These are phyloP conservation scores for Neckera pumila DNA, from an alignment of 225 moss, liverwort and hornwort genomes.

Conservation along the genomic window DNA sequence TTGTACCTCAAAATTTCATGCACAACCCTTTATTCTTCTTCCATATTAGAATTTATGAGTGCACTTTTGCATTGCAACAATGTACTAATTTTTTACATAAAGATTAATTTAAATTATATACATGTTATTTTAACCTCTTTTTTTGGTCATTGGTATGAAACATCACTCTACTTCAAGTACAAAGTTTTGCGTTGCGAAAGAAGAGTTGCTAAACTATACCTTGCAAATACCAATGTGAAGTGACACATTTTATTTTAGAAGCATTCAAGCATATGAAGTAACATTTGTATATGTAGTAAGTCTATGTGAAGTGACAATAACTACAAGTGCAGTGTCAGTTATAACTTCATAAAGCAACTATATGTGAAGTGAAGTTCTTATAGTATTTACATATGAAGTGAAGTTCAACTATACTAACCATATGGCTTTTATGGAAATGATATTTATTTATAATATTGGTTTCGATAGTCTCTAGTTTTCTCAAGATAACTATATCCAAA, in stretches of 20 bases:
- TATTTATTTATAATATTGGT: not conserved
- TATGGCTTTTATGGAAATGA: not conserved
- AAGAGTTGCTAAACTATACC: not conserved
- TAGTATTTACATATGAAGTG: no score
- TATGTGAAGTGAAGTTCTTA: not conserved
- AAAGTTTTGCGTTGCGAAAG: not conserved
- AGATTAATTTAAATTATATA: no score
- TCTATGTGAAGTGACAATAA: not conserved
- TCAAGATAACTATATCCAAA: not conserved
- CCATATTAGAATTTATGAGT: not conserved
- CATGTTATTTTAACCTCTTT: no score
- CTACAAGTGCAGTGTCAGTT: no score
- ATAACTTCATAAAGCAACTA: not conserved
- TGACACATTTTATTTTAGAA: not conserved
- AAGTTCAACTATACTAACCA: not conserved
- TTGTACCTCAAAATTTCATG: not conserved
- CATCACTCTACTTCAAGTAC: no score
- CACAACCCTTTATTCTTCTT: not conserved
- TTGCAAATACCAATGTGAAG: not conserved
- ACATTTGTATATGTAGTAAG: not conserved
- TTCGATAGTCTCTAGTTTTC: not conserved
- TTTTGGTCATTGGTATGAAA: no score
- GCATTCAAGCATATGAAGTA: not conserved
- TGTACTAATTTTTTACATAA: not conserved
- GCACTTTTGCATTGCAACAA: not conserved